Base-by-base conservation (phyloP, 768 basidiomycete species). In the Paxillus rubicundulus region DNA sequence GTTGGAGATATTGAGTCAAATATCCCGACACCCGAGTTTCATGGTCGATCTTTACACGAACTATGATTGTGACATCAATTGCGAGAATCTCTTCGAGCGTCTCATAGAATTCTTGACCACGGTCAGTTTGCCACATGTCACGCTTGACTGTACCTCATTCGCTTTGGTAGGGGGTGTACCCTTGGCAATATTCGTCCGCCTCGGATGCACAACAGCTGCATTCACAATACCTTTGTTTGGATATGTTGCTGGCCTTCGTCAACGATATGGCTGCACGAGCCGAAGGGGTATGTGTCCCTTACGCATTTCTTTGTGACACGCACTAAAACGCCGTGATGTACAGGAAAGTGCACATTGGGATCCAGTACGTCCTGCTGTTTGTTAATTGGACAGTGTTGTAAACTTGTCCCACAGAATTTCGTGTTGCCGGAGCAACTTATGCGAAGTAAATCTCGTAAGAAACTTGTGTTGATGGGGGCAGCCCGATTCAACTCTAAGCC, bases 61-160 rank as follows among this genome's bases (percentile, higher is more conserved):
- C 68, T 99, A 98, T 69, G 97, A 99, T 66, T 98, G 94, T 63
- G 93, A 97, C 63, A 84, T 89, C 58, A 96, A 98, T 63, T 93
- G 92, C 68, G 97, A 98, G 73, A 96, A 98, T 67, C 71, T 98
- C 50, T 96, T 95, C 60, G 95, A 98, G 66, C 78, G 91, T 14
- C 72, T 98, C 18, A 74, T 95, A 53, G 89, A 87, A 21, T 97
- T 98, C 68, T 72, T 93, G 57, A 90, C 92, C 7, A 88, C 90
- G 77, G 93, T 92, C 60, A 51, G 76, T 57, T n/a, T 20, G 32
- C 9, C 14, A 33, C 10, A 7, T n/a, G 13, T 50, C 20, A 32
- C 18, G 24, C 61, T 28, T 20, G 20, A 51, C 55, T 24, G 48
- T 43, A 13, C 18, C 37, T 55, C 32, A 56, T 54, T 38, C 45